Evolutionary conservation across 2,329 filamentous ascomycete species (phyloP).

Genomic region (Pezicula radicicola): DNA sequence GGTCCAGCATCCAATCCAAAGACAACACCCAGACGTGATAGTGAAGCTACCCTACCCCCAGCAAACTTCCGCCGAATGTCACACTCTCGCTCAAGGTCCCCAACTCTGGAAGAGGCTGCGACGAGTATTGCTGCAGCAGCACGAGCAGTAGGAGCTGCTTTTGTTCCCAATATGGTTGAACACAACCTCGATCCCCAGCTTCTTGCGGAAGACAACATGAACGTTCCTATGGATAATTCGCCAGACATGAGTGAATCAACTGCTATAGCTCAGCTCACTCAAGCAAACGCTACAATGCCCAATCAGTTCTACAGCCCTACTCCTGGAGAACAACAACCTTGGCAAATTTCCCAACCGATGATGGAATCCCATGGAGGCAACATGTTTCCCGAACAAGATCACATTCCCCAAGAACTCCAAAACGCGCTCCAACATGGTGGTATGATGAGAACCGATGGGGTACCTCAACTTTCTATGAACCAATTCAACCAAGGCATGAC

Average conservation of each 20-base stretch:
- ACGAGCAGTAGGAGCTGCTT: conserved; percentile 19
- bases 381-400: conserved; percentile 16
- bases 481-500: conserved; percentile 14
- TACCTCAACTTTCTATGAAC: conserved; percentile 21
- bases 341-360: conserved; percentile 16
- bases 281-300: conserved; percentile 18
- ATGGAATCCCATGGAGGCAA: conserved; percentile 18
- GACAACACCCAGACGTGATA: conserved; percentile 12
- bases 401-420: conserved; percentile 9
- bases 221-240: conserved; percentile 9
- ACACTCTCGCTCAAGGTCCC: conserved; percentile 22
- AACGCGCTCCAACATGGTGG: background rate
- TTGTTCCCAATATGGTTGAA: conserved; percentile 26
- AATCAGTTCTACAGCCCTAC: conserved; percentile 13
- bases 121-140: conserved; percentile 22
- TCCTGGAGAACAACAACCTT: conserved; percentile 17
- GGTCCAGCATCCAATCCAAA: conserved; percentile 14
- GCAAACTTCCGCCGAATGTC: conserved; percentile 12
- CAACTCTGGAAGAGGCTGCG: conserved; percentile 24
- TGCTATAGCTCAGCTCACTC: conserved; percentile 17
- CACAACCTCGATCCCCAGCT: conserved; percentile 23
- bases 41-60: conserved; percentile 9
- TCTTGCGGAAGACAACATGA: conserved; percentile 19
- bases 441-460: conserved; percentile 7
- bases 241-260: conserved; percentile 10